Conservation (phyloP, 2,329 filamentous ascomycete species). For the Beauveria asiatica region DNA sequence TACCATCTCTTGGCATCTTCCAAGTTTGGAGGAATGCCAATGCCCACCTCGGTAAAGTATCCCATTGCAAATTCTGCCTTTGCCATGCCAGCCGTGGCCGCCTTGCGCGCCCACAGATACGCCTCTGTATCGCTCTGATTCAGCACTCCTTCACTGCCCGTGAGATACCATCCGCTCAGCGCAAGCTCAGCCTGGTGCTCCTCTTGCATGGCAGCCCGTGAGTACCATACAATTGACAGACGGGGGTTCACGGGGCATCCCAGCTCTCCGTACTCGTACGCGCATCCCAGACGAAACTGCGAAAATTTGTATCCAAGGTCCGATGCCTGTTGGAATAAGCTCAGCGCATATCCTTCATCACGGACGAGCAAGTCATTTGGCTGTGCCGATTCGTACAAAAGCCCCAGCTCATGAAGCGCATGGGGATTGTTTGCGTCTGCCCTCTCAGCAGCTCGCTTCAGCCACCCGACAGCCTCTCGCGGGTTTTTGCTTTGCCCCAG, state of each 20-base stretch:
- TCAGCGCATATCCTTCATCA: conserved; percentile 74
- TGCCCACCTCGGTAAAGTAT: conserved; percentile 92
- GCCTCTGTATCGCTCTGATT: conserved; percentile 92
- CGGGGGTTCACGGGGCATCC: conserved; percentile 76
- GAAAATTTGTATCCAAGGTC: conserved; percentile 91
- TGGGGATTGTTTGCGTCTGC: conserved; percentile 89
- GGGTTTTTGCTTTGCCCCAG: conserved; percentile 80
- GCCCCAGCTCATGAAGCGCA: conserved; percentile 78
- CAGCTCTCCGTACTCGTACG: conserved; percentile 81
- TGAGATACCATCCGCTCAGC: conserved; percentile 88
- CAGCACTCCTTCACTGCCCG: conserved; percentile 77
- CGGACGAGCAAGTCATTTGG: conserved; percentile 65
- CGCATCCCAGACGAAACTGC: conserved; percentile 80
- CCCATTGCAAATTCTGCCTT: conserved; percentile 98
- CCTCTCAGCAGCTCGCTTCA: conserved; percentile 84
- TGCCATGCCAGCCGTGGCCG: conserved; percentile 74
- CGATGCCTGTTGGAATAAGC: conserved; percentile 76
- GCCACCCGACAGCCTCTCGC: conserved; percentile 80
- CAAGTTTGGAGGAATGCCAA: conserved; percentile 74
- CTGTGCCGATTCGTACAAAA: conserved; percentile 56
- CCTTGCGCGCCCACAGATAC: conserved; percentile 94
- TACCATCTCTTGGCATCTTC: conserved; percentile 99
- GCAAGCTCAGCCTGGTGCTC: conserved; percentile 89
- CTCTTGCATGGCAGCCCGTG: conserved; percentile 78
- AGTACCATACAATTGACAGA: conserved; percentile 89